These are phyloP conservation scores for Microbotryum scabiosae DNA, from an alignment of 1,284 basidiomycete species.

Conservation along the genomic window DNA sequence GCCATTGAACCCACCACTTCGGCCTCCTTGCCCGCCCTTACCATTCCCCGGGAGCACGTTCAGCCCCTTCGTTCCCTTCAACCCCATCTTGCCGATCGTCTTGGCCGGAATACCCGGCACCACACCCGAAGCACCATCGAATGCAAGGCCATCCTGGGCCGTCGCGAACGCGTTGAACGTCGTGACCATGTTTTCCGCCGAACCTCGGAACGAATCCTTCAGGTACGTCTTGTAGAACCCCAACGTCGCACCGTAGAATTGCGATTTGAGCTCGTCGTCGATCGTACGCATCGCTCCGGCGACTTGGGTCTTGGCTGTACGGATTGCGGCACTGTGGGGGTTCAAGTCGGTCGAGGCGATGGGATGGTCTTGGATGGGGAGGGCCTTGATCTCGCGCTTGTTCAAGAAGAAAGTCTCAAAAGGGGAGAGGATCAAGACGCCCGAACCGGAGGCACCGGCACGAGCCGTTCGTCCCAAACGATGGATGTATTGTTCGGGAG, in stretches of 20 bases:
- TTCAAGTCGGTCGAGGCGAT: constrained; percentile 15
- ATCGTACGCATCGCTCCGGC: constrained; percentile 31
- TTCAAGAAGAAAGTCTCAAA: constrained; percentile 52
- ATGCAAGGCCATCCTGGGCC: constrained; percentile 15
- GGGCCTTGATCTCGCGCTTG: constrained; percentile 42
- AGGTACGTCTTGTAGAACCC: constrained; percentile 27
- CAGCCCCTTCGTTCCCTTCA: constrained; percentile 49
- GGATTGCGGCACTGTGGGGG: constrained; percentile 31
- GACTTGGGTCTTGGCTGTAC: constrained; percentile 34
- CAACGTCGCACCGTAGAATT: constrained; percentile 20
- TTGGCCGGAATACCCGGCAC: constrained; percentile 13
- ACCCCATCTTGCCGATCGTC: constrained; percentile 53
- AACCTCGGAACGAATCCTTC: constrained; percentile 15
- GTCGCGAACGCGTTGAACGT: constrained; percentile 19
- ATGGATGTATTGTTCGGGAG: constrained; percentile 42
- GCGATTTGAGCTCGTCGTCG: constrained; percentile 18
- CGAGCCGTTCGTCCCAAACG: constrained; percentile 47
- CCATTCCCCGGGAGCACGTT: constrained; percentile 35
- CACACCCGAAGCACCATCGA: constrained; percentile 1
- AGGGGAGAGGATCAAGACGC: constrained; percentile 53
- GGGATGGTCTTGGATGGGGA: constrained; percentile 42
- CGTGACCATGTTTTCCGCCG: constrained; percentile 13
- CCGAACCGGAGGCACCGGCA: constrained; percentile 47
- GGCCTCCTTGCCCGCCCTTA: constrained; percentile 11
- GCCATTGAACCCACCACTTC: constrained; percentile 1